Evolutionary conservation across 495 filamentous ascomycete species (phyloP).

Genomic region (Rhypophila decipiens): DNA sequence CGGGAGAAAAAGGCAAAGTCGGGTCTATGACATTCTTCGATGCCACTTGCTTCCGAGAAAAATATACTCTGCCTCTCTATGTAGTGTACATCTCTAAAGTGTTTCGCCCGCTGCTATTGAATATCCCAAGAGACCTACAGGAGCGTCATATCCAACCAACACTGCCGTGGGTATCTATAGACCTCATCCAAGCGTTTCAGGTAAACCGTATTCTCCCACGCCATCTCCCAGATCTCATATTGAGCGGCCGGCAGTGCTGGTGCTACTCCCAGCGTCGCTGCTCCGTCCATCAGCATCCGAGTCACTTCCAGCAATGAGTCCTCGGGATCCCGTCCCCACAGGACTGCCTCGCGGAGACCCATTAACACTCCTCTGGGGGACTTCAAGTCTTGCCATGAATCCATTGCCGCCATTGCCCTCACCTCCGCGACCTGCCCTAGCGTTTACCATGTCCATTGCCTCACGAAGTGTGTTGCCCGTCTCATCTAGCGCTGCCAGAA

Average conservation of each 20-base stretch:
- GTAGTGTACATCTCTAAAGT: too few species aligned
- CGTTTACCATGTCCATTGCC: conserved; percentile 66
- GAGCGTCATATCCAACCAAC: conserved; percentile 1
- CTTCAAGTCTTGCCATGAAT: conserved; percentile 45
- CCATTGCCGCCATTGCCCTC: conserved; percentile 33
- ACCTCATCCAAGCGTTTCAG: too few species aligned
- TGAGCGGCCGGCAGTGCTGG: conserved; percentile 6
- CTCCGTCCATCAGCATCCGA: conserved; percentile 22
- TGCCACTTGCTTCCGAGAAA: too few species aligned
- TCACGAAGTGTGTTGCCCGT: conserved; percentile 74
- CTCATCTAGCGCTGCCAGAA: conserved; percentile 86
- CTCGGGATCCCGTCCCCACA: conserved; percentile 2
- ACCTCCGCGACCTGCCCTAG: conserved; percentile 37
- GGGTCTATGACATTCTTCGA: too few species aligned
- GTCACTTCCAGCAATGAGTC: conserved; percentile 17
- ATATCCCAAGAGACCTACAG: too few species aligned
- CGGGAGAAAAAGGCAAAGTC: too few species aligned
- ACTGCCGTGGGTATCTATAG: background rate
- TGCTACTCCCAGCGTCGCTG: conserved; percentile 25
- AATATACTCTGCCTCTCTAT: too few species aligned
- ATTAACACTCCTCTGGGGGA: conserved; percentile 36
- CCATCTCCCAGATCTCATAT: conserved; percentile 7
- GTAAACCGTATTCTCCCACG: too few species aligned
- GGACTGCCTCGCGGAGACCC: conserved; percentile 11
- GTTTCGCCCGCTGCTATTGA: too few species aligned